Base-by-base conservation (phyloP, 352 stramenopile genomes). In the Globisporangium camurandrum region DNA sequence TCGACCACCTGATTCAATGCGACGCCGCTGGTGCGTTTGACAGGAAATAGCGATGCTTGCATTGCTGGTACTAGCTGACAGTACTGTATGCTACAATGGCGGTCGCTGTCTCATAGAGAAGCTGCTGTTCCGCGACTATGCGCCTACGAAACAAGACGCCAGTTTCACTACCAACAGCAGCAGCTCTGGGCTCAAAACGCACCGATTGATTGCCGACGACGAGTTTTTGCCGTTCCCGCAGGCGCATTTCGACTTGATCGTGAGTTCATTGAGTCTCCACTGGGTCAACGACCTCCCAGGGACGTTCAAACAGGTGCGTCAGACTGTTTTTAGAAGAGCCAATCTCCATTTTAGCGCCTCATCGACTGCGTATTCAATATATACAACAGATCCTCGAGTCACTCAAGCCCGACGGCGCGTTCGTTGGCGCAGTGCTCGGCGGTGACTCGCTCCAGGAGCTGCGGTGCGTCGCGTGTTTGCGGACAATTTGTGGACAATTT, bases 281-380 rank as follows among this genome's bases (percentile, higher is more conserved):
- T 99, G 96, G 96, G 80, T 98, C 19, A 99, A 99, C 67, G 90
- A 98, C 67, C 71, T 98, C 9, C 88, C 92, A 7, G 73, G 71
- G 57, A 93, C 84, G 19, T 91, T 97, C 56, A 61, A 61, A 24
- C 72, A 93, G 57, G 75, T 86, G 42, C 14, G 46, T n/a, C 22
- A 20, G 9, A 12, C 17, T 6, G 12, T 20, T n/a, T n/a, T n/a
- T n/a, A n/a, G n/a, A n/a, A n/a, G n/a, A n/a, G n/a, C n/a, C n/a
- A n/a, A n/a, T 4, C 7, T 31, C 19, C 26, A 16, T 46, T 9
- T 44, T 3, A 28, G 10, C 45, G 9, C 33, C 19, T 12, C 12
- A 20, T 38, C 23, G 19, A 42, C 5, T 20, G 16, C 38, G 26
- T 9, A 5, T 42, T 41, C 9, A 14, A 30, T 20, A 4, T 7